These are phyloP conservation scores for Cordyceps cateniannulata DNA, from an alignment of 2,329 filamentous ascomycete genomes.

Conservation along the genomic window DNA sequence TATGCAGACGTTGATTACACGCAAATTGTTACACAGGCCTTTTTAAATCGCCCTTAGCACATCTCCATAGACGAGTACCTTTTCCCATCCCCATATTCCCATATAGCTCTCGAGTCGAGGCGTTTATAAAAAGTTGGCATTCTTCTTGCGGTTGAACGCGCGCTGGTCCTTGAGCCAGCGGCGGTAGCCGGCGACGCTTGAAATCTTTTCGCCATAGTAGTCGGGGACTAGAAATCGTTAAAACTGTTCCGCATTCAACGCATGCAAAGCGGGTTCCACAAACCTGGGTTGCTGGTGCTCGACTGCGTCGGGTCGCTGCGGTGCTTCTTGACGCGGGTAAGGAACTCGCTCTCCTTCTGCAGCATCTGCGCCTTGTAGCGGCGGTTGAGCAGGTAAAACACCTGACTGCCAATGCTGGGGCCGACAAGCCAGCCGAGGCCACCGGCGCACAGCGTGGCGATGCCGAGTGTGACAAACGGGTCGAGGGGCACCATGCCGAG, in stretches of 20 bases:
- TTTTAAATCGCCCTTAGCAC: conserved; percentile 8
- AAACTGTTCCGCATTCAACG: conserved; percentile 3
- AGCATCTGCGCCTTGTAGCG: conserved; percentile 67
- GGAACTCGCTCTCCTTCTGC: conserved; percentile 91
- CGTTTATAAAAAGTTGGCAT: conserved; percentile 53
- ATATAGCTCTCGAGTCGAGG: background rate
- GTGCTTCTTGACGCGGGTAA: conserved; percentile 82
- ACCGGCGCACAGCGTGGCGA: conserved; percentile 70
- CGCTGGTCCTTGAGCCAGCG: conserved; percentile 97
- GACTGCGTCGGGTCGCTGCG: conserved; percentile 86
- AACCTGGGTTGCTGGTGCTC: conserved; percentile 78
- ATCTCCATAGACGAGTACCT: conserved; percentile 12
- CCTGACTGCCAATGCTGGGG: conserved; percentile 69
- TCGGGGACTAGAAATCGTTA: conserved; percentile 62
- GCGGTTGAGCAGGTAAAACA: conserved; percentile 73
- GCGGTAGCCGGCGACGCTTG: conserved; percentile 82
- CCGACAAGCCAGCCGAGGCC: conserved; percentile 85
- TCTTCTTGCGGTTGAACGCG: conserved; percentile 94
- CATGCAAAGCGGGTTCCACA: no score
- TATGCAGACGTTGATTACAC: conserved; percentile 13
- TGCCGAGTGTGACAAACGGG: conserved; percentile 75
- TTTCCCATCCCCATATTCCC: conserved; percentile 3
- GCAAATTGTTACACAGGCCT: conserved; percentile 9
- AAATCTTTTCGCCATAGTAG: conserved; percentile 98
- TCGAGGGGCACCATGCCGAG: conserved; percentile 73